Percentiles rank a stretch among this genome's conserved stretches.
These are phyloP conservation scores for Sclerotinia glacialis DNA, from an alignment of 2,329 filamentous ascomycete species.

Conservation along the genomic window DNA sequence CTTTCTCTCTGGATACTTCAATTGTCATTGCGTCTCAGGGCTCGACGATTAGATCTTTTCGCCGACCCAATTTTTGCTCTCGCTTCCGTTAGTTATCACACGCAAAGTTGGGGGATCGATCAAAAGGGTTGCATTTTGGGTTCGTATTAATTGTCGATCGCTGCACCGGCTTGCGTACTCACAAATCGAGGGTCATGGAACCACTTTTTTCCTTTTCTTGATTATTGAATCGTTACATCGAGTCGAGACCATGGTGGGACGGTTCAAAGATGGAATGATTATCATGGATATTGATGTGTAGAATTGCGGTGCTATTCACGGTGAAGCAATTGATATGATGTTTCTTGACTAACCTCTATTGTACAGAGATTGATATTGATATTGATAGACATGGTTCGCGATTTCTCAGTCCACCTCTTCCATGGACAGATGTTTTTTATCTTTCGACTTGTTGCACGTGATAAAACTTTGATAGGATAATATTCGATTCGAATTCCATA, in stretches of 20 bases:
- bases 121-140: neutral
- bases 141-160: conserved; percentile 17
- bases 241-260: neutral
- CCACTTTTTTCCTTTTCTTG: neutral
- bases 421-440: neutral
- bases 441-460: neutral
- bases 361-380: neutral
- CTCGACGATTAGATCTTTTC: neutral
- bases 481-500: neutral
- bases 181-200: neutral
- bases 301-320: neutral
- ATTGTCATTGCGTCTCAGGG: too few relatives aligned
- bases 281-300: neutral
- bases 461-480: too few relatives aligned
- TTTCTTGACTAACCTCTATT: neutral
- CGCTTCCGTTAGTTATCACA: too few relatives aligned
- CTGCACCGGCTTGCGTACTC: neutral
- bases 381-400: neutral
- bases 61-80: neutral
- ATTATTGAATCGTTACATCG: neutral
- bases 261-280: too few relatives aligned
- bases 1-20: too few relatives aligned
- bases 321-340: neutral
- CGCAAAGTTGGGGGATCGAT: conserved; percentile 4
- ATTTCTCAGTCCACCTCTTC: neutral